These are phyloP conservation scores for Colletotrichum echinochloae DNA, from an alignment of 2,329 filamentous ascomycete species.

Conservation along the genomic window DNA sequence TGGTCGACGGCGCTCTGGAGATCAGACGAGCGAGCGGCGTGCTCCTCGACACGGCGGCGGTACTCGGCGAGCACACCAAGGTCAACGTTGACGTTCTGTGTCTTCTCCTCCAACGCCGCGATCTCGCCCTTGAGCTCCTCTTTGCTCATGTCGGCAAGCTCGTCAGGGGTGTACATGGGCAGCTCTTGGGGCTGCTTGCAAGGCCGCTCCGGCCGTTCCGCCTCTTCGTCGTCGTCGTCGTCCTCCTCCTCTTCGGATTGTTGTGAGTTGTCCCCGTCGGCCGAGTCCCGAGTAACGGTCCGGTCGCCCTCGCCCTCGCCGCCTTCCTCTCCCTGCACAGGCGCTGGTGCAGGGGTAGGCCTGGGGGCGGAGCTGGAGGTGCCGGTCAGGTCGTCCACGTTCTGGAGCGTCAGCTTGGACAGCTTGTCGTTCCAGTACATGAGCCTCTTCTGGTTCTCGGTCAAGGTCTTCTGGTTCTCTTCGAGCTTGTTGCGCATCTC, in stretches of 20 bases:
- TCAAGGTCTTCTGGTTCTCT: constrained; percentile 90
- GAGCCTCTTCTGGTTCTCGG: constrained; percentile 86
- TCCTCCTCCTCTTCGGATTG: constrained; percentile 46
- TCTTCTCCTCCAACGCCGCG: constrained; percentile 73
- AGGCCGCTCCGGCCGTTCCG: constrained; percentile 43
- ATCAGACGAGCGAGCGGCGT: constrained; percentile 84
- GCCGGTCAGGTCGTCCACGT: constrained; percentile 75
- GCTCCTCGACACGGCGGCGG: constrained; percentile 85
- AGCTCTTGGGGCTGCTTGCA: constrained; percentile 66
- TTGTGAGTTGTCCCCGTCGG: constrained; percentile 36
- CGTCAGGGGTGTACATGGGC: constrained; percentile 81
- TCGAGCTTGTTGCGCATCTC: constrained; percentile 99
- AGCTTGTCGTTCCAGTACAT: constrained; percentile 93
- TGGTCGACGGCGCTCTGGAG: constrained; percentile 80
- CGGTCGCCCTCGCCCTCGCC: constrained; percentile 46
- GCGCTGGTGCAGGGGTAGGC: constrained; percentile 24
- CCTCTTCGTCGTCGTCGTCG: constrained; percentile 29
- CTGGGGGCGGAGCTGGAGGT: constrained; percentile 47
- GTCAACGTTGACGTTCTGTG: constrained; percentile 88
- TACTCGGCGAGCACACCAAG: constrained; percentile 91
- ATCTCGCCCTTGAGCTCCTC: constrained; percentile 72
- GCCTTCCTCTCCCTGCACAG: constrained; percentile 40
- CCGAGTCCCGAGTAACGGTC: constrained; percentile 15
- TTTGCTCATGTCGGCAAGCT: constrained; percentile 75
- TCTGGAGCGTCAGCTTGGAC: constrained; percentile 84